Evolutionary conservation across 345 rosid genomes (phyloP).

Genomic region (Brassica incana): DNA sequence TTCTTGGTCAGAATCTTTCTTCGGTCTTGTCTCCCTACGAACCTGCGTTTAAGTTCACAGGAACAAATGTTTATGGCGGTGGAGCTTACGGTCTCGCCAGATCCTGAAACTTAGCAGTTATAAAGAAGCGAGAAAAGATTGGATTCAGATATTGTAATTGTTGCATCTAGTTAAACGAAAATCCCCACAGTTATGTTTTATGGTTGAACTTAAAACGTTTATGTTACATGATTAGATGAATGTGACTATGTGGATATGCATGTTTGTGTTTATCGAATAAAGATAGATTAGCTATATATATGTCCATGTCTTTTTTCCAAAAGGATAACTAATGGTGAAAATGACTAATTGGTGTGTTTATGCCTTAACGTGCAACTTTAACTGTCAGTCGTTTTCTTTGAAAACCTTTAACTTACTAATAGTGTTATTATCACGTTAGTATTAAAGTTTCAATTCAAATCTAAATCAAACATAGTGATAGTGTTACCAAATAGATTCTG

Average conservation of each 20-base stretch:
- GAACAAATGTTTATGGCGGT: not conserved
- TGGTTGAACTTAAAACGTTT: conserved; percentile 22
- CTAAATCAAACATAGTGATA: conserved; percentile 5
- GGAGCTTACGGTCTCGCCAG: conserved; percentile 15
- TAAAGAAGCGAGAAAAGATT: conserved; percentile 3
- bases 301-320: not conserved
- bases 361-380: conserved; percentile 16
- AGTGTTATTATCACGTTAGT: not conserved
- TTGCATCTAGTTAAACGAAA: conserved; percentile 7
- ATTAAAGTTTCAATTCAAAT: not conserved
- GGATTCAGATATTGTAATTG: conserved; percentile 14
- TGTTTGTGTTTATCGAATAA: conserved; percentile 21
- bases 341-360: not conserved
- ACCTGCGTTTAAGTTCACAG: conserved; percentile 2
- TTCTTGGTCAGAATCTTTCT: conserved; percentile 39
- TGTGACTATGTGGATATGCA: conserved; percentile 20
- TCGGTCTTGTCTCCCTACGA: conserved; percentile 26
- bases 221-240: conserved; percentile 24
- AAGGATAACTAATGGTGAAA: conserved; percentile 9
- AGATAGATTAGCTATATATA: conserved; percentile 6
- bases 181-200: not conserved
- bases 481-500: not conserved
- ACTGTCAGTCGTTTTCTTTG: conserved; percentile 23
- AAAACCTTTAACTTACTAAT: not conserved
- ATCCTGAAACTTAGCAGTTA: conserved; percentile 2